A percentile compares a stretch with the other conserved stretches of the same genome.
Conservation (phyloP, 352 stramenopile genomes). For the Globisporangium abappressorium region DNA sequence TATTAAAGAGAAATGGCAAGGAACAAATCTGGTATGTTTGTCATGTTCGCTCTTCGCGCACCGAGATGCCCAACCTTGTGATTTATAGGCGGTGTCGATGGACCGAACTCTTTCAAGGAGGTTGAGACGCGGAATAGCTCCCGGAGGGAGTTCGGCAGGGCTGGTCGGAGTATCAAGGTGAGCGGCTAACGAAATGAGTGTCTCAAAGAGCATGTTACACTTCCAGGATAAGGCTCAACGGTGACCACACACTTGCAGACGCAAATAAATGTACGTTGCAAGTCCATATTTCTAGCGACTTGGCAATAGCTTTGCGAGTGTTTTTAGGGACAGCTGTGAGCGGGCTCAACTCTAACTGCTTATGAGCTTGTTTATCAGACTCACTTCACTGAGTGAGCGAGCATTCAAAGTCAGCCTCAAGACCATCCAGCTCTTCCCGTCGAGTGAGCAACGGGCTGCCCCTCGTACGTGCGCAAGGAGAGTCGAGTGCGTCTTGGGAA, state of each 20-base stretch:
- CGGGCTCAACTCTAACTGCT: not conserved
- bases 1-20: not conserved
- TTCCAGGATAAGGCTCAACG: not conserved
- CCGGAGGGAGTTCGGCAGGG: not conserved
- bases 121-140: no score
- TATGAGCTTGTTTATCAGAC: not conserved
- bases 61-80: not conserved
- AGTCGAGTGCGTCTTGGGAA: no score
- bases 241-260: not conserved
- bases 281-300: constrained; percentile 3
- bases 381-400: not conserved
- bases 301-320: not conserved
- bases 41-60: not conserved
- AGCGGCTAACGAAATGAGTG: not conserved
- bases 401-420: not conserved
- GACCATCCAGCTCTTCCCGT: not conserved
- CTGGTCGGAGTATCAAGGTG: no score
- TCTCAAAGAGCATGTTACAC: not conserved
- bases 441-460: not conserved
- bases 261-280: not conserved
- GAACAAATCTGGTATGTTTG: not conserved
- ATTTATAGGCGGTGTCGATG: not conserved
- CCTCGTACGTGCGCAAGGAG: not conserved
- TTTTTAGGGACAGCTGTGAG: not conserved
- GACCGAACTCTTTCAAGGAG: not conserved